These are phyloP conservation scores for Penicillium sclerotiorum DNA, from an alignment of 2,329 filamentous ascomycete species.

Conservation along the genomic window DNA sequence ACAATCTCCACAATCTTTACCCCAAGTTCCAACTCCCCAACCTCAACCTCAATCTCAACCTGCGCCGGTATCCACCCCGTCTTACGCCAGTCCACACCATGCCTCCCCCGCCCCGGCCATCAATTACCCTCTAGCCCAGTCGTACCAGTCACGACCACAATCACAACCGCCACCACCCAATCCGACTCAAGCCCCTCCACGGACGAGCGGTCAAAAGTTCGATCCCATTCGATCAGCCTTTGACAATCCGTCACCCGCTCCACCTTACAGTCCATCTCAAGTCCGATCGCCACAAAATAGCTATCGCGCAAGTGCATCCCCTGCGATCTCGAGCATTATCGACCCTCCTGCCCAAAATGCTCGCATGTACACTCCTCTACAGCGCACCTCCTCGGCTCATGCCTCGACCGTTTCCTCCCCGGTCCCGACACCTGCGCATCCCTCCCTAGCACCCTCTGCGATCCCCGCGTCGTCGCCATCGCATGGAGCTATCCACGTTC, in stretches of 20 bases:
- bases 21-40: constrained; percentile 3
- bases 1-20: constrained; percentile 1
- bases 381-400: constrained; percentile 32
- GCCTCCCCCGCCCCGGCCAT: constrained; percentile 47
- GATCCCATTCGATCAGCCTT: constrained; percentile 84
- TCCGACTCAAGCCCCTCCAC: constrained; percentile 46
- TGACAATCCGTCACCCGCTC: constrained; percentile 39
- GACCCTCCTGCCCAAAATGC: constrained; percentile 59
- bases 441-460: constrained; percentile 26
- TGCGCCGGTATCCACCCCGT: constrained; percentile 9
- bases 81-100: constrained; percentile 41
- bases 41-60: constrained; percentile 19
- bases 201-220: constrained; percentile 79
- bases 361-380: constrained; percentile 33
- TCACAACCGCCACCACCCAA: constrained; percentile 48
- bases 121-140: constrained; percentile 55
- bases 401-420: constrained; percentile 31
- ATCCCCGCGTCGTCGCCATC: constrained; percentile 27
- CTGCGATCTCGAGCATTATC: constrained; percentile 87
- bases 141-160: constrained; percentile 43
- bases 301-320: constrained; percentile 80
- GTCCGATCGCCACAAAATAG: constrained; percentile 53
- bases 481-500: constrained; percentile 19
- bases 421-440: constrained; percentile 26
- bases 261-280: constrained; percentile 49